phyloP scores from a whole-genome alignment of 257 asterid genomes.

The Solanum bukasovii region DNA sequence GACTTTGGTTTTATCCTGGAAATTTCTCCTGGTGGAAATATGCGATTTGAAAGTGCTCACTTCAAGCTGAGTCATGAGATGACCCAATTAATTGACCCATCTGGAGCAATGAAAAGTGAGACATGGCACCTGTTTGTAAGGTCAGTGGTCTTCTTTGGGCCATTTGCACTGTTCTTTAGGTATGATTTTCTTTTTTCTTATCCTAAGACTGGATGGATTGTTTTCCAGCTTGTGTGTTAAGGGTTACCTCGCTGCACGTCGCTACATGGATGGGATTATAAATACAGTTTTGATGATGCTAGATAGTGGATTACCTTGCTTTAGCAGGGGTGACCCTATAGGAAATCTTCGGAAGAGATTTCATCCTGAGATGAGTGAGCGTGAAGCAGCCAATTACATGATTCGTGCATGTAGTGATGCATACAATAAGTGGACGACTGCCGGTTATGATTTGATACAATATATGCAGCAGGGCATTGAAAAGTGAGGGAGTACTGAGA shows the following conservation, averaged over 20 bases:
- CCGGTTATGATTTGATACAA: constrained; percentile 94
- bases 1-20: constrained; percentile 98
- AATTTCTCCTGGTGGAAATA: constrained; percentile 96
- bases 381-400: constrained; percentile 97
- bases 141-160: constrained; percentile 19
- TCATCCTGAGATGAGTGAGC: constrained; percentile 96
- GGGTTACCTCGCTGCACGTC: constrained; percentile 96
- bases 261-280: constrained; percentile 86
- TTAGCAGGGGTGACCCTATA: constrained; percentile 41
- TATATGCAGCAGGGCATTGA: constrained; percentile 97
- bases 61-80: constrained; percentile 97
- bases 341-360: constrained; percentile 95
- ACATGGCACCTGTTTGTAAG: constrained; percentile 84
- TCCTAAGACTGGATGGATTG: background rate
- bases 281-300: constrained; percentile 71
- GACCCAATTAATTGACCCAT: constrained; percentile 96
- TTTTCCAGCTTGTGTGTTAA: constrained; percentile 79
- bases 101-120: constrained; percentile 95
- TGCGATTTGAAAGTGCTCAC: constrained; percentile 98
- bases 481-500: constrained; percentile 32
- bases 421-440: constrained; percentile 96
- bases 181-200: background rate
- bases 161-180: background rate
- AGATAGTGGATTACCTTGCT: constrained; percentile 97
- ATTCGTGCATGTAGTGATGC: constrained; percentile 82